Evolutionary conservation across 2,329 filamentous ascomycete genomes (phyloP).

Genomic region (Talaromyces marneffei): DNA sequence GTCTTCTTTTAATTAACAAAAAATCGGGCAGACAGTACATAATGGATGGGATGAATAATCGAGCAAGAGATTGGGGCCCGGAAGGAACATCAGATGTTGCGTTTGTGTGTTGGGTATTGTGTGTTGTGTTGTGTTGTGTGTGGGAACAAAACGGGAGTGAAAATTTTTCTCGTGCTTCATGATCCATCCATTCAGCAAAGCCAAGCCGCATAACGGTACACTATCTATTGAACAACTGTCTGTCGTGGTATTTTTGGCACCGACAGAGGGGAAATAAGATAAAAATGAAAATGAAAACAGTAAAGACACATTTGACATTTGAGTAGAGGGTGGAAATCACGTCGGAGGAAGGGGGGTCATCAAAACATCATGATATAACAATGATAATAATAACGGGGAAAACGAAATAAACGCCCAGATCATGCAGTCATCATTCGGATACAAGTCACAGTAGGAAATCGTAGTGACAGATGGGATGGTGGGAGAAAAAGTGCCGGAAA

Average conservation of each 20-base stretch:
- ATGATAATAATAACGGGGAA: conserved; percentile 1
- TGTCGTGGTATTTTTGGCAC: neutral
- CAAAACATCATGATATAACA: conserved; percentile 10
- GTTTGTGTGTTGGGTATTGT: too few relatives aligned
- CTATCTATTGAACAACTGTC: conserved; percentile 12
- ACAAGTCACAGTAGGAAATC: conserved; percentile 12
- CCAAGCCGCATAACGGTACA: conserved; percentile 10
- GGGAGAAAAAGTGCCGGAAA: neutral
- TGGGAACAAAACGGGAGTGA: neutral
- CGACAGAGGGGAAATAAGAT: conserved; percentile 1
- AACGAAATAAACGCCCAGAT: conserved; percentile 13
- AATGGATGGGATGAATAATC: neutral
- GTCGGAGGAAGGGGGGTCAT: conserved; percentile 6
- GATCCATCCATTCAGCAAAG: neutral
- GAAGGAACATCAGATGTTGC: neutral
- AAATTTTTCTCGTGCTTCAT: conserved; percentile 2
- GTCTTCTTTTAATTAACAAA: neutral
- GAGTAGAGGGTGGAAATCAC: neutral
- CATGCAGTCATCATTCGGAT: conserved; percentile 18
- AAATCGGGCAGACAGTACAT: neutral
- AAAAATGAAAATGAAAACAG: neutral
- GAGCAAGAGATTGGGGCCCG: neutral
- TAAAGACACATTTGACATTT: neutral
- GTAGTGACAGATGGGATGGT: conserved; percentile 8
- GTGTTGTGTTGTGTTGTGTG: neutral